Conservation (phyloP, 2,329 filamentous ascomycete genomes). For the Aureobasidium musti region DNA sequence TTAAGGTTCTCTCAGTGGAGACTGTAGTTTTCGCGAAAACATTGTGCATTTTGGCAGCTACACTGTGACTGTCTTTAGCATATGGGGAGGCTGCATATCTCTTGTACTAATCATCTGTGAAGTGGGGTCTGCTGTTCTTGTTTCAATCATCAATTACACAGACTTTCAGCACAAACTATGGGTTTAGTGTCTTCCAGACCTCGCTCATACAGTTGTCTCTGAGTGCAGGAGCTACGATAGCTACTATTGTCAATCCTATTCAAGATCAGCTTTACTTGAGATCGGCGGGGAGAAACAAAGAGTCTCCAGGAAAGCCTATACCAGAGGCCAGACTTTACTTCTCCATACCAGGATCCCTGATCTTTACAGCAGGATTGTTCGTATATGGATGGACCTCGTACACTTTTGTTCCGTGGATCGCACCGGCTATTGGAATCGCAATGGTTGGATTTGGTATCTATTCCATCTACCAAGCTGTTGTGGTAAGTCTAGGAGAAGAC, state of each 20-base stretch:
- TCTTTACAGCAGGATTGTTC: slow-evolving; percentile 64
- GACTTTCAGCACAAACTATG: slow-evolving; percentile 43
- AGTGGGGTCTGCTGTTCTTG: slow-evolving; percentile 48
- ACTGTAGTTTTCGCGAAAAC: no score
- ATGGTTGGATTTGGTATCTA: slow-evolving; percentile 84
- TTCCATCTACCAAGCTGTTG: slow-evolving; percentile 80
- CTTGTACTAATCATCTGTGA: slow-evolving; percentile 23
- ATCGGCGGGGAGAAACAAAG: slow-evolving; percentile 38
- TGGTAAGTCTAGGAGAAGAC: slow-evolving; percentile 45
- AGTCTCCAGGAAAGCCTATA: slow-evolving; percentile 36
- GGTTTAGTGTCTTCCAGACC: slow-evolving; percentile 43
- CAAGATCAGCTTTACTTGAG: slow-evolving; percentile 47
- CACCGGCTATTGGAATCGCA: slow-evolving; percentile 67
- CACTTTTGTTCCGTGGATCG: slow-evolving; percentile 67
- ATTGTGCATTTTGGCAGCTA: no score
- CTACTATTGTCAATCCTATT: slow-evolving; percentile 41
- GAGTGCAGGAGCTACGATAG: slow-evolving; percentile 47
- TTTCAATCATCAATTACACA: slow-evolving; percentile 49
- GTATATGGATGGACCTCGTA: slow-evolving; percentile 74
- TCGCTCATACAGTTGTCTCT: slow-evolving; percentile 48
- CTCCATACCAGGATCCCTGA: slow-evolving; percentile 45
- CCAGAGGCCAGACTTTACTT: slow-evolving; percentile 48
- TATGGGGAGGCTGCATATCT: no score
- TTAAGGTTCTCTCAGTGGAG: no score
- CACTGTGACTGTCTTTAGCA: no score